These are phyloP conservation scores for Trichoderma virens DNA, from an alignment of 495 filamentous ascomycete genomes.

Conservation along the genomic window DNA sequence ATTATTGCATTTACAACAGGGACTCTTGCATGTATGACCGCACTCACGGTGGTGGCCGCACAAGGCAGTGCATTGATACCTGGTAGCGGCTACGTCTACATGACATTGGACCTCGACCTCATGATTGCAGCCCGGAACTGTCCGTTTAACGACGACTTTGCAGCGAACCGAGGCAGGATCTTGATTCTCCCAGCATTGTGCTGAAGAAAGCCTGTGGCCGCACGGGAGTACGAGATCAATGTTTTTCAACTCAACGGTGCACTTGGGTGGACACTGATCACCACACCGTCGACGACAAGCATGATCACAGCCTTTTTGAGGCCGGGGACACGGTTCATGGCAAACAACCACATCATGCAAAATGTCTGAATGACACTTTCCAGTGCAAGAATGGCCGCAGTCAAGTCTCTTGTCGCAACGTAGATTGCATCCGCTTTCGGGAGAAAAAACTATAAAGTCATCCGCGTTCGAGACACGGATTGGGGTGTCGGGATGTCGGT, in stretches of 20 bases:
- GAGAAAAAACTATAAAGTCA: constrained; percentile 52
- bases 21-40: constrained; percentile 51
- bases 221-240: constrained; percentile 43
- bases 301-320: constrained; percentile 51
- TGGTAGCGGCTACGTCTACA: constrained; percentile 25
- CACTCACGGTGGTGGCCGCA: constrained; percentile 47
- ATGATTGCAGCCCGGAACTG: constrained; percentile 50
- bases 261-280: constrained; percentile 27
- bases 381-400: constrained; percentile 66
- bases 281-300: constrained; percentile 55
- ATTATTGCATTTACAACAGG: constrained; percentile 44
- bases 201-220: constrained; percentile 41
- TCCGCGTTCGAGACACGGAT: constrained; percentile 52
- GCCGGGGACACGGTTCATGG: constrained; percentile 51
- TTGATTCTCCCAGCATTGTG: constrained; percentile 42
- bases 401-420: constrained; percentile 51
- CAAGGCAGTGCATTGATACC: constrained; percentile 36
- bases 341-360: constrained; percentile 60
- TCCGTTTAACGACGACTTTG: constrained; percentile 27
- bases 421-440: constrained; percentile 64
- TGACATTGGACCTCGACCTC: constrained; percentile 41
- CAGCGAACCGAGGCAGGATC: constrained; percentile 22
- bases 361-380: constrained; percentile 60
- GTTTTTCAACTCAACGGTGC: constrained; percentile 9
- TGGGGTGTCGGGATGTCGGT: constrained; percentile 53